Conservation (phyloP, 139 green algal genomes). For the Asterochloris erici region DNA sequence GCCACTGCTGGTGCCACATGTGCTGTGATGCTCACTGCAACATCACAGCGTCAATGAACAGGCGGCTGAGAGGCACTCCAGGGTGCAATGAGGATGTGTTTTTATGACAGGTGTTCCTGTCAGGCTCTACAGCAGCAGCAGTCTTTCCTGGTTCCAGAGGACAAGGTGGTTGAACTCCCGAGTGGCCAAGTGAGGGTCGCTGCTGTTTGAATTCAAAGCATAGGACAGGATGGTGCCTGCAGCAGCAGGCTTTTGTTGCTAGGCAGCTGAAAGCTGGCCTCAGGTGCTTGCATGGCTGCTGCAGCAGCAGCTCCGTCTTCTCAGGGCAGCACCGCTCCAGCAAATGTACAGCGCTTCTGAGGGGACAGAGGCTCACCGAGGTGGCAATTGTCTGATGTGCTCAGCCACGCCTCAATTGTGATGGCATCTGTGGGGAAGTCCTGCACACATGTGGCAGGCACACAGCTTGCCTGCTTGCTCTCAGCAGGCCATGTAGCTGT, state of each 20-base stretch:
- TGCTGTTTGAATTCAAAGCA: slow-evolving; percentile 51
- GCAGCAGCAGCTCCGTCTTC: too few species aligned
- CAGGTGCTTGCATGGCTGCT: too few species aligned
- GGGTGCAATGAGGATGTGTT: too few species aligned
- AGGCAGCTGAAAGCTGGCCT: too few species aligned
- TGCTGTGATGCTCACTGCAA: too few species aligned
- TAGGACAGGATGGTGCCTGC: slow-evolving; percentile 77
- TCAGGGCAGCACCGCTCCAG: too few species aligned
- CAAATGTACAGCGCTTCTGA: not conserved
- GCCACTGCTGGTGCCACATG: too few species aligned
- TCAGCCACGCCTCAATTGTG: slow-evolving; percentile 87
- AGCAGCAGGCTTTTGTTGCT: not conserved
- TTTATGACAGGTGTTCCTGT: too few species aligned
- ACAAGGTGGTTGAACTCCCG: slow-evolving; percentile 84
- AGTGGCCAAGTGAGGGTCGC: slow-evolving; percentile 29
- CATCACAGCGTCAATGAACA: too few species aligned
- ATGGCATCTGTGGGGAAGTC: slow-evolving; percentile 60
- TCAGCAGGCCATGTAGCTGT: too few species aligned
- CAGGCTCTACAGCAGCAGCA: not conserved
- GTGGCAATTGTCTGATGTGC: slow-evolving; percentile 79
- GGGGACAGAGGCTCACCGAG: slow-evolving; percentile 26
- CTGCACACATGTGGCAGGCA: slow-evolving; percentile 23
- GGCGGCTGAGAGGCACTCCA: too few species aligned
- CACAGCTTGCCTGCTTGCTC: not conserved
- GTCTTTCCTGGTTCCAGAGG: slow-evolving; percentile 46